phyloP scores from a whole-genome alignment of 208 protist genomes.

The Leishmania major region DNA sequence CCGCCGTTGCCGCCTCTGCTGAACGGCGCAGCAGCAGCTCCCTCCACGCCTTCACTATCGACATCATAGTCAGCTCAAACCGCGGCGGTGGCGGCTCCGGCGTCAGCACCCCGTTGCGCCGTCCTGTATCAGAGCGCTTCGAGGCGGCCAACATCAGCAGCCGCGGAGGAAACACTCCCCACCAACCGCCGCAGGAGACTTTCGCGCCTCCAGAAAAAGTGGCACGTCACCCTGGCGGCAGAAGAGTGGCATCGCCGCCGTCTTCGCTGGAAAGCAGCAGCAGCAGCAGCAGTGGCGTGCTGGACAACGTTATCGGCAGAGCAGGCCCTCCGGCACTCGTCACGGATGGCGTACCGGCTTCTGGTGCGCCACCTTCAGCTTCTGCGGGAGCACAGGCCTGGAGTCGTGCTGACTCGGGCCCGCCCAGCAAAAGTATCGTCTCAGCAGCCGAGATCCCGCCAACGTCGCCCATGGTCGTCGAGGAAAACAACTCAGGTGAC shows the following conservation, averaged over 20 bases:
- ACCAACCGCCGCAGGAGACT: neutral
- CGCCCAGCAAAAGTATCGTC: neutral
- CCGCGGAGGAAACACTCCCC: neutral
- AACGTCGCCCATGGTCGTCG: too few species aligned
- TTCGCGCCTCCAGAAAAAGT: neutral
- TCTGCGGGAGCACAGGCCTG: neutral
- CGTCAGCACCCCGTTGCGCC: constrained; percentile 33
- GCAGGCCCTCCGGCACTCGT: neutral
- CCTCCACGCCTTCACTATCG: constrained; percentile 7
- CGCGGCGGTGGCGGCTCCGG: neutral
- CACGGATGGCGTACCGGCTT: neutral
- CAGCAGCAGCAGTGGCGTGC: neutral
- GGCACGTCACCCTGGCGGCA: neutral
- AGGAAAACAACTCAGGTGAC: neutral
- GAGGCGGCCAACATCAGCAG: constrained; percentile 21
- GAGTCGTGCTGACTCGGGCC: neutral
- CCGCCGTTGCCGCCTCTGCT: neutral
- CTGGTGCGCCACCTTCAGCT: neutral
- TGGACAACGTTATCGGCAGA: neutral
- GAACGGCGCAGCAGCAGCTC: constrained; percentile 12
- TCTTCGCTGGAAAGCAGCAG: neutral
- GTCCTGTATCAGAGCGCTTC: constrained; percentile 44
- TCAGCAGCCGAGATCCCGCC: neutral
- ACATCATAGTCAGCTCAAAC: constrained; percentile 12
- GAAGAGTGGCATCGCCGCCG: neutral